Evolutionary conservation across 2,329 filamentous ascomycete species (phyloP), one percentile per base, ranked within the genome.

Genomic region (Sordariomycetes sp.): DNA sequence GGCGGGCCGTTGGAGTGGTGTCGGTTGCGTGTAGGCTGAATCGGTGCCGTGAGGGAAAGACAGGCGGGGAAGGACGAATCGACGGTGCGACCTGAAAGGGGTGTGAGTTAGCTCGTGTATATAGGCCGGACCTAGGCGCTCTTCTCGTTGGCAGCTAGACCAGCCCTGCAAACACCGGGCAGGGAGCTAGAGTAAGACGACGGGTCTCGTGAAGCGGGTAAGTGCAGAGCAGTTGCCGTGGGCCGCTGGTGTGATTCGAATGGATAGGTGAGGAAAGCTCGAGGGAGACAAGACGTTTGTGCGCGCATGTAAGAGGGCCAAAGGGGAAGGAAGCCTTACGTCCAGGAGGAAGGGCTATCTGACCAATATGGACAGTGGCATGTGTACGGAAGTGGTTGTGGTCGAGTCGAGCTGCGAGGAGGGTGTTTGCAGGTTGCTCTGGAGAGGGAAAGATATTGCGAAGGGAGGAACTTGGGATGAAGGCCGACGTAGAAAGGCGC

Each of bases 181-280:
- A 51, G 10, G 37, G 40, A 48, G 56, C 43, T 46, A 35, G 40
- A 48, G 56, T 58, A 34, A 35, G 56, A 58, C 56, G 56, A 58
- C 24, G 35, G 56, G 56, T 53, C 56, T 54, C 56, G 56, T 58
- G 56, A 34, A 54, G 46, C 56, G 56, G 56, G 56, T 58, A 58
- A 34, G 32, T 46, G 51, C 56, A 58, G 56, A 12, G 25, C 22
- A 18, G 12, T 54, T 58, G 25, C 56, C 50, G 56, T 50, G 43
- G 43, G 34, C 51, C 24, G n/a, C 51, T 46, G 46, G 46, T 53
- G 22, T 54, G 56, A 53, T 58, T 58, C 56, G 56, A 58, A 32
- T 16, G 34, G 16, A 22, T 14, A 20, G 53, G 28, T 34, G 53
- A 40, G 53, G 53, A 32, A 37, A 14, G n/a, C 18, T 24, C 53